phyloP scores from a whole-genome alignment of 2,329 filamentous ascomycete genomes.

The Canariomyces notabilis region DNA sequence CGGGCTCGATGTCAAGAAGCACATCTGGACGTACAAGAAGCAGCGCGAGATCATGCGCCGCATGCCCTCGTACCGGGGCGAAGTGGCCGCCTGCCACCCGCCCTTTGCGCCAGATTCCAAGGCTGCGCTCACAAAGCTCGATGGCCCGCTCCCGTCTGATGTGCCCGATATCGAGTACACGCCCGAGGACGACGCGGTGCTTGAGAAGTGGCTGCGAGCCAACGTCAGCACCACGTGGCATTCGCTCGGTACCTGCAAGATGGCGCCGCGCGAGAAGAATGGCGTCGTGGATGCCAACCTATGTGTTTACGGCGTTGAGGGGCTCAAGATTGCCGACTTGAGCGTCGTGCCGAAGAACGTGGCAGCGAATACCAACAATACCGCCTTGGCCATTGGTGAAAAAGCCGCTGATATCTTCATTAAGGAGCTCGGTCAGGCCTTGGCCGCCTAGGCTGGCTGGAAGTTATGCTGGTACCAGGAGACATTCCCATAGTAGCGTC shows the following conservation, averaged over 20 bases:
- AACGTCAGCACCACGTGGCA: conserved; percentile 40
- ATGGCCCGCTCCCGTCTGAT: conserved; percentile 24
- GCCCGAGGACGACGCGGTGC: conserved; percentile 42
- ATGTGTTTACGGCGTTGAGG: conserved; percentile 39
- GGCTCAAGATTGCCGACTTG: conserved; percentile 37
- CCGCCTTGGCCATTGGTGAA: conserved; percentile 42
- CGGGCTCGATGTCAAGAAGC: conserved; percentile 52
- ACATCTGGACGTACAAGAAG: conserved; percentile 61
- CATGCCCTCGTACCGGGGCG: conserved; percentile 38
- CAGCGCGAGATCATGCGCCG: conserved; percentile 45
- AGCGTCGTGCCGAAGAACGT: conserved; percentile 37
- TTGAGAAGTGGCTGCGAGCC: conserved; percentile 39
- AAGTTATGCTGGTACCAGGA: no score
- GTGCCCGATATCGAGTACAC: conserved; percentile 41
- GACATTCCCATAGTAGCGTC: no score
- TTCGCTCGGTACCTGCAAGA: conserved; percentile 41
- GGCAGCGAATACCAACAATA: conserved; percentile 40
- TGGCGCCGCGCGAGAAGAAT: conserved; percentile 36
- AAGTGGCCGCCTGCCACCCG: conserved; percentile 26
- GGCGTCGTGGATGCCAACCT: conserved; percentile 41
- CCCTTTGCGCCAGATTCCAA: conserved; percentile 20
- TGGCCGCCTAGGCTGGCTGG: no score
- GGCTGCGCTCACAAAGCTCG: conserved; percentile 12
- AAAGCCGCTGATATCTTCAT: conserved; percentile 31
- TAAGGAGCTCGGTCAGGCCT: background rate